Base-by-base conservation (phyloP, 2,329 filamentous ascomycete genomes). In the Aureobasidium sp. region DNA sequence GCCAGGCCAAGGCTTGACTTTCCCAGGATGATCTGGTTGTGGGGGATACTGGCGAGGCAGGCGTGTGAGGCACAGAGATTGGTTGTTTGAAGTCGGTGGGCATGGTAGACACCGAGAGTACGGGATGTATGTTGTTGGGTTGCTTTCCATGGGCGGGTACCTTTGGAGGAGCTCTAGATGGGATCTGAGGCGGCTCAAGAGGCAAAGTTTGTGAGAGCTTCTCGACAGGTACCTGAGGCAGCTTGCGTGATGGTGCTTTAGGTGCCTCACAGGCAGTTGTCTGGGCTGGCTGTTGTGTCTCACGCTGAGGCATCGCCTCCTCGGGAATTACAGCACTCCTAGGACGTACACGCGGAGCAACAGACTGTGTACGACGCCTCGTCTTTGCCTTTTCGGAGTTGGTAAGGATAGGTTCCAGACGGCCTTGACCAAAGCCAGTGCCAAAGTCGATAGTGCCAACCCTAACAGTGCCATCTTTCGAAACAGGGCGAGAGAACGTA, bases 1-100 rank as follows among this genome's bases (percentile, higher is more conserved):
- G 66, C 69, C 69, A 72, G 7, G 67, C 61, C 11, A 60, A 61
- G 0, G 69, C 68, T 58, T 72, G 69, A 43, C 66, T 65, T 27
- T 68, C 68, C 68, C 69, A 72, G 1, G 62, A 62, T 7, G 67
- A 19, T 25, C 29, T 27, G 13, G 10, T 19, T 23, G 27, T 29
- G 13, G 51, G 51, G 2, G 38, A 45, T n/a, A 31, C 23, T 38
- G 55, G 55, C 9, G 43, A 47, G 19, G 33, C 55, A n/a, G 55
- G 55, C 17, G 43, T 27, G 15, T 40, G 55, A 15, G 55, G 55
- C 15, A 23, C 55, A 40, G 55, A 40, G 3, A 9, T 19, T 13
- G 31, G 9, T 29, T 21, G 43, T n/a, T 31, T 49, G 53, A 25
- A 11, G 5, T 40, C n/a, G n/a, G 13, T 10, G 17, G 49, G 23